phyloP scores from a whole-genome alignment of 768 basidiomycete species.

The Agaricus blazei region DNA sequence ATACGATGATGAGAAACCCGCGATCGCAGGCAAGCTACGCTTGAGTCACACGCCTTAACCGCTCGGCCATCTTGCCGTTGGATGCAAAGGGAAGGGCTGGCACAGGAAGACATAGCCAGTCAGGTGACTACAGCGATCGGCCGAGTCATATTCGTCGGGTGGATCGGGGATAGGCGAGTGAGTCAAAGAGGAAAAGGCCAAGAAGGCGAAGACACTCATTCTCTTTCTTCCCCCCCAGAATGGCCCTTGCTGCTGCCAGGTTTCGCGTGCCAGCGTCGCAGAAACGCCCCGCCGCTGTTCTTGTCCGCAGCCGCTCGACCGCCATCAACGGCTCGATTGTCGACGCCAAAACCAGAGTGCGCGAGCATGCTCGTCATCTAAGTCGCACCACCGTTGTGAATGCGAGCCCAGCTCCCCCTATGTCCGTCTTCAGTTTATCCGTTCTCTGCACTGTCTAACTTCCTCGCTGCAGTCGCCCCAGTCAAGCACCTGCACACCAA shows the following conservation, averaged over 20 bases:
- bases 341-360: constrained; percentile 78
- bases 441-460: not conserved
- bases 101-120: not conserved
- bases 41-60: constrained; percentile 14
- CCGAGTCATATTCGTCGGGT: not conserved
- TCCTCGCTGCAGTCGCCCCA: constrained; percentile 45
- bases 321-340: constrained; percentile 41
- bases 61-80: constrained; percentile 14
- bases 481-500: constrained; percentile 51
- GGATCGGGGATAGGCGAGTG: too few relatives aligned
- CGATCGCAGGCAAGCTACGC: constrained; percentile 20
- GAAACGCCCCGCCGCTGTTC: constrained; percentile 13
- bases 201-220: too few relatives aligned
- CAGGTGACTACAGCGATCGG: not conserved
- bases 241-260: constrained; percentile 24
- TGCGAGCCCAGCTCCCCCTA: constrained; percentile 56
- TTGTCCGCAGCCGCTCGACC: constrained; percentile 24
- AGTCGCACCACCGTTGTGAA: constrained; percentile 59
- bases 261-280: constrained; percentile 17
- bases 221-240: constrained; percentile 3
- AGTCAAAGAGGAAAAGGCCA: too few relatives aligned
- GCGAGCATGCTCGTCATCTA: constrained; percentile 71
- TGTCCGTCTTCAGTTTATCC: constrained; percentile 38
- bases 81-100: not conserved
- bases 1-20: constrained; percentile 27